A percentile compares a stretch with the other conserved stretches of the same genome.
These are phyloP conservation scores for Verticillium zaregamsianum DNA, from an alignment of 2,329 filamentous ascomycete species.

Conservation along the genomic window DNA sequence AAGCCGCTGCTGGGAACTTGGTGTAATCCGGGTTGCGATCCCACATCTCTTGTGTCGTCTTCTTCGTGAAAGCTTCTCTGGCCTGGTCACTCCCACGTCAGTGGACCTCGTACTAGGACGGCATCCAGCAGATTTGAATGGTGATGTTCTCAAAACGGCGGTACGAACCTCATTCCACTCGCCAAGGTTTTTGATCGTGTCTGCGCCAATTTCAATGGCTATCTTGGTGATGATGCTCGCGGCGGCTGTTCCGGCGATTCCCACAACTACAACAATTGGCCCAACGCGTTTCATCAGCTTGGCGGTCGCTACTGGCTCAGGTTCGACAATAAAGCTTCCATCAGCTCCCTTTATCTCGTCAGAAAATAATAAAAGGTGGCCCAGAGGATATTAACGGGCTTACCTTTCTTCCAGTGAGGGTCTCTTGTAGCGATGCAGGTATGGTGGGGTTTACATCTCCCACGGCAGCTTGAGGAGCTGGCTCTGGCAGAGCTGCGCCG, in stretches of 20 bases:
- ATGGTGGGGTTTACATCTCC: background rate
- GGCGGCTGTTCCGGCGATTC: background rate
- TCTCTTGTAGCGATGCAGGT: background rate
- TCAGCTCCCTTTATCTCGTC: background rate
- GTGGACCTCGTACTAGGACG: background rate
- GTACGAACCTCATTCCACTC: background rate
- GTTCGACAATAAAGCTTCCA: background rate
- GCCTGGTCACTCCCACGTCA: slow-evolving; percentile 2
- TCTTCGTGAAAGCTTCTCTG: slow-evolving; percentile 15
- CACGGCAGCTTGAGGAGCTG: background rate
- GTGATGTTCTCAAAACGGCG: background rate
- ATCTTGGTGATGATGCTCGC: background rate
- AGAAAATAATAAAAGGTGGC: background rate
- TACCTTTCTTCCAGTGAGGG: background rate
- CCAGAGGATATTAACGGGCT: background rate
- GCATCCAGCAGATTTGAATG: no score
- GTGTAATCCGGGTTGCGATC: slow-evolving; percentile 11
- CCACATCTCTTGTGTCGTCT: slow-evolving; percentile 13
- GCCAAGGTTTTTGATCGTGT: background rate
- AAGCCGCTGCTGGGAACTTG: slow-evolving; percentile 10
- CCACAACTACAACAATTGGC: background rate
- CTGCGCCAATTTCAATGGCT: background rate
- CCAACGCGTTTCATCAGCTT: background rate
- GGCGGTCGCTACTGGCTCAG: background rate
- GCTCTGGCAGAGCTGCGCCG: background rate